Base-by-base conservation (phyloP, 2,329 filamentous ascomycete species). In the Aspergillus ibericus region DNA sequence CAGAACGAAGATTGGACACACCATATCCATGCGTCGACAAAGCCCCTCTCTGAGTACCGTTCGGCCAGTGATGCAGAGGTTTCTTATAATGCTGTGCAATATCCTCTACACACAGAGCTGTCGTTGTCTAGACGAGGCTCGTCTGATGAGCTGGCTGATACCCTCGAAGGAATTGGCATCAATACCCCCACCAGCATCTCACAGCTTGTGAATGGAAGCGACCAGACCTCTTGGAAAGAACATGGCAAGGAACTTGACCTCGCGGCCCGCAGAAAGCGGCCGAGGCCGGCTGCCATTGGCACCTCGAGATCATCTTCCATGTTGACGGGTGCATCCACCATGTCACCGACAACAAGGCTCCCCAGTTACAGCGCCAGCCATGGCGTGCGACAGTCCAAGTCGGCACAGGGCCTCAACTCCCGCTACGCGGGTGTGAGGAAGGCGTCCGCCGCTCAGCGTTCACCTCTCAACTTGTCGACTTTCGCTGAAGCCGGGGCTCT, bases 381-480 rank as follows among this genome's bases (percentile, higher is more conserved):
- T 62, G 67, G 70, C n/a, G 70, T 80, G 63, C 73, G 76, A 59
- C 78, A 80, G 34, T 75, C 75, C 40, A 80, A 81, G 62, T 80
- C 77, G 15, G 71, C 77, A 3, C 78, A 80, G 59, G 74, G 72
- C 58, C 72, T 81, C 8, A 76, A 76, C 63, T 72, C 76, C 49
- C 71, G 75, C 34, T 81, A 78, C 63, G 76, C 77, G 0, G 78
- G 79, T 50, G 73, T 82, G 27, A 70, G 79, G 18, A 82, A 82
- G 63, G 68, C 75, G 5, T 78, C 77, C 20, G 73, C 75, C 42
- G 70, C 77, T 47, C 80, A 80, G 52, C 73, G 77, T 27, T 82
- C 80, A n/a, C 80, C 80, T 20, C 68, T 80, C 35, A 78, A 77
- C 47, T 71, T 79, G 51, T 69, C 75, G 16, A 77, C 71, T 5